A percentile compares a stretch with the other conserved stretches of the same genome.
These are phyloP conservation scores for Tolypocladium guangdongense DNA, from an alignment of 2,329 filamentous ascomycete species.

Conservation along the genomic window DNA sequence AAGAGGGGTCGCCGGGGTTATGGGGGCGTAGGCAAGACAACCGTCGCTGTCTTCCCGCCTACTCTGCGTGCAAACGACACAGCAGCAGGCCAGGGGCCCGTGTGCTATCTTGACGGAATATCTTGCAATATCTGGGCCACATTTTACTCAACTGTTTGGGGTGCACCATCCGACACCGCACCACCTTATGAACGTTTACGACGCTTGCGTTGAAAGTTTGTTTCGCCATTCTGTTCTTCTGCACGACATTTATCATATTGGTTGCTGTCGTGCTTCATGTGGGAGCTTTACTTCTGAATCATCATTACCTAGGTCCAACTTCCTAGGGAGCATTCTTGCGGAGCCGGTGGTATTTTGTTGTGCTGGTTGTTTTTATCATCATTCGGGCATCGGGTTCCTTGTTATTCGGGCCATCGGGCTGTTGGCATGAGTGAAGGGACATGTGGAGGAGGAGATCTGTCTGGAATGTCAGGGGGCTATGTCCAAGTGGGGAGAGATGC, in stretches of 20 bases:
- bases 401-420: not conserved
- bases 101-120: not conserved
- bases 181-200: not conserved
- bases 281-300: not conserved
- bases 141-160: not conserved
- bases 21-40: slow-evolving; percentile 12
- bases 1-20: slow-evolving; percentile 16
- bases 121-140: not conserved
- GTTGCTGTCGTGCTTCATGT: not conserved
- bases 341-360: not conserved
- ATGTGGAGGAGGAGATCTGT: not conserved
- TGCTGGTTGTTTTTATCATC: not conserved
- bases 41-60: not conserved
- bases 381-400: not conserved
- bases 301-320: not conserved
- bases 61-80: not conserved
- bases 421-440: not conserved
- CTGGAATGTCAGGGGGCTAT: not conserved
- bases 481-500: not conserved
- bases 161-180: not conserved
- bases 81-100: not conserved
- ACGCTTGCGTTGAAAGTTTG: not conserved
- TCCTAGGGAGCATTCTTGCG: not conserved
- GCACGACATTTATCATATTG: not conserved
- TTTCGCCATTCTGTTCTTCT: not conserved